Evolutionary conservation across 1,139 yeast species (phyloP), one percentile per base, ranked within the genome.

Genomic region (Candida glucosophila): DNA sequence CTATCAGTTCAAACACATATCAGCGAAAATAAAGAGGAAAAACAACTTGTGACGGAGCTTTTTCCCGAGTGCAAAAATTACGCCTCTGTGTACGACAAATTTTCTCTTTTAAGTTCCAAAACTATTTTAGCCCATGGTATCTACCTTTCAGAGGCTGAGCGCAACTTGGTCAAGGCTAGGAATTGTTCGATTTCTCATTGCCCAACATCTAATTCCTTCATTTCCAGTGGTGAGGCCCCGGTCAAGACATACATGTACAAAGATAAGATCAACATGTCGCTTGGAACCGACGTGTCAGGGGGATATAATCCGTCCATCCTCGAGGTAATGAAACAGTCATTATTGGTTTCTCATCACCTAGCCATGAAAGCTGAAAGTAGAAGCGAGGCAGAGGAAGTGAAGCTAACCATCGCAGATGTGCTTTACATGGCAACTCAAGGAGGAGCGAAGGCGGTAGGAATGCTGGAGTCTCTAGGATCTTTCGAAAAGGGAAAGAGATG

Each of bases 251-350:
- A 78, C 61, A 56, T 83, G 26, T 58, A 86, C 31, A 63, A 77
- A 26, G 66, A 69, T 28, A 73, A 71, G 7, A 67, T 88, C 36
- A 80, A 83, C 33, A 90, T 88, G 12, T 72, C 92, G 6, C 63
- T 90, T 27, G 98, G 98, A 1, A 80, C 95, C 1, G 98, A 90
- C 47, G 73, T 88, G 14, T 80, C 95, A 22, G 98, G 95, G 6
- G 98, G 98, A 0, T 85, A 71, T 51, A 74, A 92, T 9, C 77
- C 83, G 16, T 78, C 88, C 22, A 78, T 90, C 18, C 61, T 90
- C 32, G 73, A 69, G 12, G 73, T 78, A 7, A 82, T 93, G 11
- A 73, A 79, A 41, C 86, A 81, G 35, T 83, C 95, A 1, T 66
- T 83, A 19, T 50, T 85, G 31, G 95, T 85, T 3, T 81, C 95